Evolutionary conservation across 73 alveolate species (phyloP).

Genomic region (Paramecium caudatum): DNA sequence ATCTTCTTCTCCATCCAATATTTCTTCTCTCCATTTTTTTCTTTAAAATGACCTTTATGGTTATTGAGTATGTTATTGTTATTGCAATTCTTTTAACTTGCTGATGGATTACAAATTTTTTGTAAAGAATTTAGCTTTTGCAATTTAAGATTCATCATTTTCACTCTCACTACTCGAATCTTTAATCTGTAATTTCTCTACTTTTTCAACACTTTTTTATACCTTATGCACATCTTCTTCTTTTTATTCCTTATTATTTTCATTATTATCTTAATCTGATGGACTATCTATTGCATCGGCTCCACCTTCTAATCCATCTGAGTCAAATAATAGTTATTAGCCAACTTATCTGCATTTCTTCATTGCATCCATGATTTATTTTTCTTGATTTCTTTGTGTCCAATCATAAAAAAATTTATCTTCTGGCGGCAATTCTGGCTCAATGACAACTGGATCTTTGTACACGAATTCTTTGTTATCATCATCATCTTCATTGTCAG

Average conservation of each 20-base stretch:
- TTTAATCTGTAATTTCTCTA: not conserved
- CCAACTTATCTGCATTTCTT: conserved; percentile 29
- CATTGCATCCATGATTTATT: not conserved
- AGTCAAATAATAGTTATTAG: conserved; percentile 9
- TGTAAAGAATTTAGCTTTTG: not conserved
- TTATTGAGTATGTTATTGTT: not conserved
- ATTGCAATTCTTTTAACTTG: conserved; percentile 36
- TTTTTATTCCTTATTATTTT: not conserved
- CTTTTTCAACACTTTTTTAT: not conserved
- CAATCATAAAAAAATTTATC: conserved; percentile 57
- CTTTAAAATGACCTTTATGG: not conserved
- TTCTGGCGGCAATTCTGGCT: conserved; percentile 53
- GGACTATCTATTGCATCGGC: not conserved
- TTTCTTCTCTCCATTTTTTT: conserved; percentile 43
- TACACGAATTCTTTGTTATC: conserved; percentile 26
- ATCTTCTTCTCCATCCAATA: conserved; percentile 84
- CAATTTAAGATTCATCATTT: conserved; percentile 2
- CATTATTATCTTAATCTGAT: not conserved
- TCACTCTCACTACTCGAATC: conserved; percentile 30
- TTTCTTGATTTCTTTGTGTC: conserved; percentile 59
- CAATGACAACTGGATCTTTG: conserved; percentile 67
- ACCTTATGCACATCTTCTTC: not conserved
- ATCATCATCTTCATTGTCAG: conserved; percentile 41
- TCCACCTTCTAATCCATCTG: conserved; percentile 19
- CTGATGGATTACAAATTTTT: conserved; percentile 33